Evolutionary conservation across 768 basidiomycete species (phyloP).

Genomic region (Amanita brunnescens): DNA sequence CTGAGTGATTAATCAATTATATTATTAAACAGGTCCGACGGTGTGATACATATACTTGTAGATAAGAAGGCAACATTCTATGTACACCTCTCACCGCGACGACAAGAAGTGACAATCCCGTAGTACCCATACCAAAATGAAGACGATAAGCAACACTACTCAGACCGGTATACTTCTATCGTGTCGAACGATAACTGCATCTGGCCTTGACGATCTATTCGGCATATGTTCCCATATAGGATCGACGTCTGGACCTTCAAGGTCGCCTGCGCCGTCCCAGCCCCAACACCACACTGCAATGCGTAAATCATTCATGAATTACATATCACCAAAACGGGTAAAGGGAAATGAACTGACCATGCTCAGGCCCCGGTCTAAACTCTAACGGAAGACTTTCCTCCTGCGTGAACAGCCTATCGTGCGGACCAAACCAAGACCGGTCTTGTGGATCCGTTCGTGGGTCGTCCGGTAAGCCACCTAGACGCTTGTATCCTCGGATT

Average conservation of each 20-base stretch:
- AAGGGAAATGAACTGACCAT: conserved; percentile 50
- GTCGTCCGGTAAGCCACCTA: conserved; percentile 97
- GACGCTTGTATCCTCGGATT: conserved; percentile 84
- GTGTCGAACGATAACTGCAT: conserved; percentile 66
- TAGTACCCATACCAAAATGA: too few relatives aligned
- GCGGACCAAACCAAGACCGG: conserved; percentile 95
- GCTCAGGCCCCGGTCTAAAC: conserved; percentile 75
- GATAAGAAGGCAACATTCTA: too few relatives aligned
- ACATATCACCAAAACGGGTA: not conserved
- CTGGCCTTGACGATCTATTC: conserved; percentile 45
- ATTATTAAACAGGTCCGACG: too few relatives aligned
- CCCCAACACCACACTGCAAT: conserved; percentile 96
- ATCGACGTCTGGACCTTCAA: conserved; percentile 96
- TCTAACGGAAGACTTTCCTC: conserved; percentile 76
- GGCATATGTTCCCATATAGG: conserved; percentile 92
- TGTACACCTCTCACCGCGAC: too few relatives aligned
- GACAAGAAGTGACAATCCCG: too few relatives aligned
- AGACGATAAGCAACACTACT: too few relatives aligned
- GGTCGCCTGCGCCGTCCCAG: conserved; percentile 97
- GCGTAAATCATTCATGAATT: not conserved
- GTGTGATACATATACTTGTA: too few relatives aligned
- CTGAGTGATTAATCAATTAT: too few relatives aligned
- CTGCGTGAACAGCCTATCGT: conserved; percentile 85
- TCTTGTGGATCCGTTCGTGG: conserved; percentile 97
- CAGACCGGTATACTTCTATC: conserved; percentile 36